Conservation (phyloP, 805 yeast genomes). For the Naumovozyma baii region DNA sequence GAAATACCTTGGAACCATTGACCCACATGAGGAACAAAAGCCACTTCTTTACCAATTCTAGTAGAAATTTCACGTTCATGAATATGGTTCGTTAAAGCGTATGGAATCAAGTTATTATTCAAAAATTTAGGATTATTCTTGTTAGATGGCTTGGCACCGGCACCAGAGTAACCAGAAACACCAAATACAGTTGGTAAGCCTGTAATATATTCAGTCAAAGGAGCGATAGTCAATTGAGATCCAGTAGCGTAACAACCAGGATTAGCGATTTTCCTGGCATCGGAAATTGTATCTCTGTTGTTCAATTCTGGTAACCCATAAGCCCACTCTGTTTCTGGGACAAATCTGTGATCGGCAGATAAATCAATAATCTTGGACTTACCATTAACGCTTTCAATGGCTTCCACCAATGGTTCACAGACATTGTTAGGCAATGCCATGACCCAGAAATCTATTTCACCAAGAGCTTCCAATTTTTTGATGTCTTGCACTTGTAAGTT, state of each 20-base stretch:
- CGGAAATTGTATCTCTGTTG: slow-evolving; percentile 53
- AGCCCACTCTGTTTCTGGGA: slow-evolving; percentile 76
- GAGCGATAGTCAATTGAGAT: slow-evolving; percentile 87
- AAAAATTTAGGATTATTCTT: slow-evolving; percentile 76
- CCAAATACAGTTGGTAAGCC: slow-evolving; percentile 87
- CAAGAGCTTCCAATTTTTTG: slow-evolving; percentile 59
- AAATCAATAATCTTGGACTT: slow-evolving; percentile 79
- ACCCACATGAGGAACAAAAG: slow-evolving; percentile 95
- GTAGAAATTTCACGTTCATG: slow-evolving; percentile 89
- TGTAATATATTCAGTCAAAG: slow-evolving; percentile 55
- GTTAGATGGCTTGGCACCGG: slow-evolving; percentile 97
- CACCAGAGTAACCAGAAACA: slow-evolving; percentile 97
- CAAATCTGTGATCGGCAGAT: slow-evolving; percentile 94
- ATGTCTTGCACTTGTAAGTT: slow-evolving; percentile 85
- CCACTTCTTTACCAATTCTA: slow-evolving; percentile 68
- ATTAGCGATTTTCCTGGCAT: slow-evolving; percentile 77
- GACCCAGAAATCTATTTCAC: slow-evolving; percentile 90
- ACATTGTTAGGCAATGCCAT: slow-evolving; percentile 99
- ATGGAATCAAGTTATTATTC: slow-evolving; percentile 81
- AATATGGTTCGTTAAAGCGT: slow-evolving; percentile 90
- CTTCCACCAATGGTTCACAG: slow-evolving; percentile 78
- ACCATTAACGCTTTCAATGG: slow-evolving; percentile 62
- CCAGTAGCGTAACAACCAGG: slow-evolving; percentile 99
- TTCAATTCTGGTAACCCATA: slow-evolving; percentile 94
- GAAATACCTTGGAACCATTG: slow-evolving; percentile 99